Percentiles rank a stretch among this genome's conserved stretches.
Evolutionary conservation across 331 rosid species (phyloP).

Genomic region (Rhamnella rubrinervis): DNA sequence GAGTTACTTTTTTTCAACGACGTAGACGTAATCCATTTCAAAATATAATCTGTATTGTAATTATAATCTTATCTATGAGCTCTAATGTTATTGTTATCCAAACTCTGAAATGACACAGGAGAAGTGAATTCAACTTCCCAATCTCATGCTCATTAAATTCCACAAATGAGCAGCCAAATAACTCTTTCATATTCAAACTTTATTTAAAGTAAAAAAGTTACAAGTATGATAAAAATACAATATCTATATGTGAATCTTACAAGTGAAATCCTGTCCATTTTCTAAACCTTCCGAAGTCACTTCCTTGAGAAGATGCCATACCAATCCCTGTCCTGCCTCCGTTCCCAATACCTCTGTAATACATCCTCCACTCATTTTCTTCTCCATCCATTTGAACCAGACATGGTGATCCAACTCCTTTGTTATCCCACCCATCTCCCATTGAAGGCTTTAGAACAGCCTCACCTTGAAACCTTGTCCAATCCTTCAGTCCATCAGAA

Average conservation of each 20-base stretch:
- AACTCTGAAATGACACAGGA: no score
- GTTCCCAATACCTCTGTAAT: constrained; percentile 52
- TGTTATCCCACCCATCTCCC: constrained; percentile 55
- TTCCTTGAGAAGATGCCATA: constrained; percentile 56
- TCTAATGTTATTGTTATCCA: no score
- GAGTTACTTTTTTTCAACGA: no score
- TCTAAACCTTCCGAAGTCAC: constrained; percentile 33
- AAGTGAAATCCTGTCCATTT: constrained; percentile 65
- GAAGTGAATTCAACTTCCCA: no score
- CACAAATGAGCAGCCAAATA: no score
- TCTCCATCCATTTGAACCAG: constrained; percentile 50
- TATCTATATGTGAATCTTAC: constrained; percentile 9
- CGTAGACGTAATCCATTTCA: no score
- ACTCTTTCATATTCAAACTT: no score
- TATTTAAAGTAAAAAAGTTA: no score
- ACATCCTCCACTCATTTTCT: constrained; percentile 55
- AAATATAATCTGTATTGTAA: no score
- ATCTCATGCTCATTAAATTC: no score
- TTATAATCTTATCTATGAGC: no score
- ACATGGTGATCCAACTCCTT: constrained; percentile 53
- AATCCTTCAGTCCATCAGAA: constrained; percentile 59
- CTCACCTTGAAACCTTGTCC: constrained; percentile 50
- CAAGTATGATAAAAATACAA: not conserved
- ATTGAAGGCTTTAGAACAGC: constrained; percentile 37
- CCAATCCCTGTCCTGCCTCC: constrained; percentile 60